These are phyloP conservation scores for Rutstroemia sydowiana DNA, from an alignment of 2,329 filamentous ascomycete genomes.

Conservation along the genomic window DNA sequence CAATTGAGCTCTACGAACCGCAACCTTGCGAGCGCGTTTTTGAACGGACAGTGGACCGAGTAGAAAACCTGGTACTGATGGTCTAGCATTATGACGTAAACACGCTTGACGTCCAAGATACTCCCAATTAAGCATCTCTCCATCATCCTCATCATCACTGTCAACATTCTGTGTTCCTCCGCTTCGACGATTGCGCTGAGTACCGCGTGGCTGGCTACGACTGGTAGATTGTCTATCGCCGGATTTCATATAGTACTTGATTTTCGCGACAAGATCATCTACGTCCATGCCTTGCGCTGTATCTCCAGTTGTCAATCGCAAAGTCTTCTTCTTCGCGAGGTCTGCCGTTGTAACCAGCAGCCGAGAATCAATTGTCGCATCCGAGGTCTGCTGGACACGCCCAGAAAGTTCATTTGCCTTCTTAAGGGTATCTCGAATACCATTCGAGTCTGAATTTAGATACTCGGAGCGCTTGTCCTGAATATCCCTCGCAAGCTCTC, in stretches of 20 bases:
- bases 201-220: constrained; percentile 37
- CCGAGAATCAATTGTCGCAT: constrained; percentile 86
- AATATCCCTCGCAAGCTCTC: constrained; percentile 54
- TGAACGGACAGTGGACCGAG: constrained; percentile 84
- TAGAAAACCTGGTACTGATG: constrained; percentile 74
- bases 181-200: constrained; percentile 32
- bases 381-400: constrained; percentile 76
- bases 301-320: constrained; percentile 66
- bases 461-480: constrained; percentile 66
- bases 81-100: constrained; percentile 64
- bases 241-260: constrained; percentile 76
- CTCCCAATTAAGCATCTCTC: constrained; percentile 79
- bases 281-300: constrained; percentile 71
- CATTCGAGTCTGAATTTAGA: constrained; percentile 55
- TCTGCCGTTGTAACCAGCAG: constrained; percentile 76
- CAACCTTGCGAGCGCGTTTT: constrained; percentile 67
- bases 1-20: constrained; percentile 61
- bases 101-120: constrained; percentile 73
- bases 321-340: constrained; percentile 69
- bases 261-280: constrained; percentile 87
- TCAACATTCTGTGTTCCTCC: constrained; percentile 38
- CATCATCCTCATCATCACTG: constrained; percentile 61
- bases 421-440: constrained; percentile 57
- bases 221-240: constrained; percentile 48
- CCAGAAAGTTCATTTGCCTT: constrained; percentile 58